Base-by-base conservation (phyloP, 495 filamentous ascomycete genomes). In the Aspergillus campestris region DNA sequence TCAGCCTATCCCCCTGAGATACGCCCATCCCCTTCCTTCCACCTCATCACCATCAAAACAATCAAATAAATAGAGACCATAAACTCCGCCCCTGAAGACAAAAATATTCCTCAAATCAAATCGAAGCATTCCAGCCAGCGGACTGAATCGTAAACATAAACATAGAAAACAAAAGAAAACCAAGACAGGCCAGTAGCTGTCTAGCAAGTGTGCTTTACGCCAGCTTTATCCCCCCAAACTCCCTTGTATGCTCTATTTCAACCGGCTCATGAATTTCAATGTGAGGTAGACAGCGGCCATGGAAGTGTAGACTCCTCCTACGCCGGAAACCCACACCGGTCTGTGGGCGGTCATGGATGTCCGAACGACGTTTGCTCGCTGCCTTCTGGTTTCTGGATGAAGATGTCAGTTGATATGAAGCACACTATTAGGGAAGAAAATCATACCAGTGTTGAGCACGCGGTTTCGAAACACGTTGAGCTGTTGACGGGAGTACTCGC, bases 301-400 rank as follows among this genome's bases (percentile, higher is more conserved):
- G 5, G 59, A 66, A 13, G 69, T 72, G 48, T 72, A 72, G 7
- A 59, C 52, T 31, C 57, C 69, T 11, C 62, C 67, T 1, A 42
- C 59, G 7, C 62, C 69, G 5, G 67, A 58, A 12, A 68, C 31
- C 69, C 69, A 72, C 39, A 72, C 67, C 1, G 69, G 69, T 42
- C 60, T 57, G 38, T 72, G 69, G 28, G 61, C 55, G 31, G 42
- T 59, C 13, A 72, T 50, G 6, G 69, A 72, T 24, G 62, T 68
- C 34, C 53, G 55, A 0, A 72, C 51, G 42, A 70, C 11, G 35
- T 63, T 50, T 15, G 45, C 53, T 48, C 55, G 59, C 54, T 48
- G 57, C 51, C 49, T 55, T 44, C 47, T 60, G 55, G 61, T 66
- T 62, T 53, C 51, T 57, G 32, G 39, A 31, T 40, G 40, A 15